Conservation (phyloP, 2,329 filamentous ascomycete genomes). For the Achaetomium macrosporum region DNA sequence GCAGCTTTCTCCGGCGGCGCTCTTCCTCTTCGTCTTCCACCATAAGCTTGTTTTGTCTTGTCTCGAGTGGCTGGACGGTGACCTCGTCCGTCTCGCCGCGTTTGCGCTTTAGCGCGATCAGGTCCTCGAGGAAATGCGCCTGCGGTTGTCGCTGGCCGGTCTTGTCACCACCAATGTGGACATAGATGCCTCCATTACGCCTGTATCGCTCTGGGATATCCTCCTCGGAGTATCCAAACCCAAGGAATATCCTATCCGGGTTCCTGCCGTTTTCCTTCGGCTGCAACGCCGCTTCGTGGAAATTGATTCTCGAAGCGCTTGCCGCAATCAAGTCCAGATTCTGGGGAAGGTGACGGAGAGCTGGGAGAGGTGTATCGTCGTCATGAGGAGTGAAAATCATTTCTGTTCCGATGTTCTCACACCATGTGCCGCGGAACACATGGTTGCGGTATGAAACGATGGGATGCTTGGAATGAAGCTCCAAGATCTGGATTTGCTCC, state of each 20-base stretch:
- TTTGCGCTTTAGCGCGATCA: conserved; percentile 59
- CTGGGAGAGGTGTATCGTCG: conserved; percentile 36
- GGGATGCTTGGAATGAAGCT: conserved; percentile 69
- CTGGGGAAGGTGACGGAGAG: conserved; percentile 46
- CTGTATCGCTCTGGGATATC: conserved; percentile 24
- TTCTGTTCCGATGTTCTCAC: conserved; percentile 77
- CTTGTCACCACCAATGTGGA: conserved; percentile 42
- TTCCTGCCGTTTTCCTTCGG: conserved; percentile 32
- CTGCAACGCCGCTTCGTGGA: conserved; percentile 56
- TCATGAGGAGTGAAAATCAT: conserved; percentile 60
- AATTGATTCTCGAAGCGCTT: conserved; percentile 63
- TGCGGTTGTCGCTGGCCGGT: conserved; percentile 44
- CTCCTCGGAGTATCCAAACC: conserved; percentile 14
- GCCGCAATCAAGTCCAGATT: conserved; percentile 68
- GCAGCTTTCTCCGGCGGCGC: conserved; percentile 28
- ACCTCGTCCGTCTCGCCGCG: conserved; percentile 61
- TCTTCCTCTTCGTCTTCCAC: conserved; percentile 39
- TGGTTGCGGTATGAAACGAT: conserved; percentile 74
- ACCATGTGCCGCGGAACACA: conserved; percentile 76
- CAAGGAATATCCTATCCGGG: conserved; percentile 2
- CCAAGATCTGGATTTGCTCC: conserved; percentile 66
- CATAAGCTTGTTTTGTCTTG: conserved; percentile 31
- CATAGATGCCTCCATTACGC: conserved; percentile 33
- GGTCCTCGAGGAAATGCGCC: conserved; percentile 56
- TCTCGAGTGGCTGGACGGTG: conserved; percentile 48